Evolutionary conservation across 805 yeast genomes (phyloP), one percentile per base, ranked within the genome.

Genomic region (Danielia reshetovae): DNA sequence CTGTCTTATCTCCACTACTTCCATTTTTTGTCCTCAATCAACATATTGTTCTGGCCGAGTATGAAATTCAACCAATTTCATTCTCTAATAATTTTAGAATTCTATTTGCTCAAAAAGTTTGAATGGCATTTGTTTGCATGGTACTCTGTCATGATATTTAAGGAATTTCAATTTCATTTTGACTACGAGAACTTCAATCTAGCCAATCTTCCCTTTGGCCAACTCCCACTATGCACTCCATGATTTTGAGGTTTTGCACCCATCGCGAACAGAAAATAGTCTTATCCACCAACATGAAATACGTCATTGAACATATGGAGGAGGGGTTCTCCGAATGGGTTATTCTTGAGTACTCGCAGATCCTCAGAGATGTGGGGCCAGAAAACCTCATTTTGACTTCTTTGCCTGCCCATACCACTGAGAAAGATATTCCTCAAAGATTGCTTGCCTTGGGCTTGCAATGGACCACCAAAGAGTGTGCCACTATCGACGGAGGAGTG

Each of bases 291-390:
- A 28, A 17, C 28, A 85, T 85, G 95, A 87, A 86, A 61, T 90
- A 88, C 70, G 77, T 93, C 34, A 88, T 90, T 34, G 98, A 90
- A 60, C 98, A 90, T 57, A 90, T 90, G 97, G 98, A 90, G 60
- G 84, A 79, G 41, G 97, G 96, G 1, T 87, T 90, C 72, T 86
- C 96, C 45, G 93, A 85, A 46, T 90, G 98, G 98, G 97, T 90
- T 27, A 73, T 76, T 18, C 69, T 93, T 5, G 98, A 90, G 52
- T 90, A 90, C 60, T 62, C 77, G 18, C 86, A 84, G 50, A 89
- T 90, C 39, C 76, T 88, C 30, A 68, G 75, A 35, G 97, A 90
- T 41, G 80, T 90, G 5, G 97, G 97, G 2, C 63, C 68, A 13
- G 81, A 77, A 18, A 86, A 88, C 54, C 67, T 90, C 28, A 65